Evolutionary conservation across 805 yeast genomes (phyloP).

Genomic region (Saccharomyces eubayanus): DNA sequence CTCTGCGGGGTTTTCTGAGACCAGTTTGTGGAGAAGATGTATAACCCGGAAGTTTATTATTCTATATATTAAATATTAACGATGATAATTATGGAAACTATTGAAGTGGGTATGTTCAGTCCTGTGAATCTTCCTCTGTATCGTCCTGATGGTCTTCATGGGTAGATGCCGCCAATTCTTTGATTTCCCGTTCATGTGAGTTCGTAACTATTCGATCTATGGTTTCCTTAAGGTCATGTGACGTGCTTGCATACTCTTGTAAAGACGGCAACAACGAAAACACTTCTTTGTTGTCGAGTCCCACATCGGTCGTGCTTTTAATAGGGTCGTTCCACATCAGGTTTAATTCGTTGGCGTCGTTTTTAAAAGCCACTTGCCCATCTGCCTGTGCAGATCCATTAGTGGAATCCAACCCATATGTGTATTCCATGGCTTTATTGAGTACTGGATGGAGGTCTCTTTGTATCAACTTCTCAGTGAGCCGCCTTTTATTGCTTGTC

Average conservation of each 20-base stretch:
- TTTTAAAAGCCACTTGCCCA: slow-evolving; percentile 3
- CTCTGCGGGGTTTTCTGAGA: not conserved
- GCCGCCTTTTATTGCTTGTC: slow-evolving; percentile 8
- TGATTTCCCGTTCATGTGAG: slow-evolving; percentile 2
- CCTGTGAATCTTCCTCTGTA: not conserved
- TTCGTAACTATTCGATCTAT: slow-evolving; percentile 1
- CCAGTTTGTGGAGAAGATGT: not conserved
- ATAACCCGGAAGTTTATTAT: not conserved
- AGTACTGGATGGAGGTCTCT: slow-evolving; percentile 23
- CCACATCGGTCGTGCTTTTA: not conserved
- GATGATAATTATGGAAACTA: not conserved
- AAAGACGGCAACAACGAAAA: slow-evolving; percentile 8
- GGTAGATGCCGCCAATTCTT: not conserved
- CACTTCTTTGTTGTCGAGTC: not conserved
- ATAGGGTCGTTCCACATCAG: not conserved
- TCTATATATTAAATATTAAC: not conserved
- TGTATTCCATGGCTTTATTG: slow-evolving; percentile 22
- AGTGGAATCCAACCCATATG: slow-evolving; percentile 17
- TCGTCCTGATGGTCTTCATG: not conserved
- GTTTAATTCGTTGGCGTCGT: slow-evolving; percentile 10
- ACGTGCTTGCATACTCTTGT: slow-evolving; percentile 3
- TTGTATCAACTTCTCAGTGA: slow-evolving; percentile 16
- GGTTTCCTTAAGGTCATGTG: slow-evolving; percentile 5
- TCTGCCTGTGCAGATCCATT: slow-evolving; percentile 5
- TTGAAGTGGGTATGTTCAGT: not conserved